Conservation (phyloP, 2,329 filamentous ascomycete genomes). For the Ophiosphaerella korrae region DNA sequence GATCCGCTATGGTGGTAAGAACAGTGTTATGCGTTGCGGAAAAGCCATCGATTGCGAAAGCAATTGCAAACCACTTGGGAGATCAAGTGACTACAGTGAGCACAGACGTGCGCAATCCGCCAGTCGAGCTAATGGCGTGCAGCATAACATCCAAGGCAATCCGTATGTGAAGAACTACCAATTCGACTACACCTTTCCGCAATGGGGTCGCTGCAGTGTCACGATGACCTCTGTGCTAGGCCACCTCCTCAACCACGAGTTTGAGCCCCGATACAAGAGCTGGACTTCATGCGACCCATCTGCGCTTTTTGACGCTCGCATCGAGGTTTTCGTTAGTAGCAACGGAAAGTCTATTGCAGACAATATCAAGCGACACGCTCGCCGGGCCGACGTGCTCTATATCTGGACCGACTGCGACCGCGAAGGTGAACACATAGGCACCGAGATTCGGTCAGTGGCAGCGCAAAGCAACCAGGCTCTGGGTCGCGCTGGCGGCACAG, state of each 20-base stretch:
- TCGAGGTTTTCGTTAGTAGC: conserved; percentile 69
- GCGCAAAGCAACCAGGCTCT: conserved; percentile 79
- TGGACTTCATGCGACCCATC: conserved; percentile 84
- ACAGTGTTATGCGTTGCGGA: conserved; percentile 75
- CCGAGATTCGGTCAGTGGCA: conserved; percentile 78
- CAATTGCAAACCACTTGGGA: conserved; percentile 86
- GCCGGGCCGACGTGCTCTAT: conserved; percentile 73
- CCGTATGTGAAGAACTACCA: conserved; percentile 92
- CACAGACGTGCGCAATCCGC: background rate
- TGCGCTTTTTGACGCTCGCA: conserved; percentile 79
- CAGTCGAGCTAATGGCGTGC: conserved; percentile 12
- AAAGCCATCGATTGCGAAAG: conserved; percentile 94
- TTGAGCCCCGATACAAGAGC: conserved; percentile 72
- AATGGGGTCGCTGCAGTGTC: conserved; percentile 81
- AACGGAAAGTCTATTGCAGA: conserved; percentile 80
- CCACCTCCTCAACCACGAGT: conserved; percentile 82
- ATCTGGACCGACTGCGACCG: conserved; percentile 99
- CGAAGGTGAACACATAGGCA: conserved; percentile 94
- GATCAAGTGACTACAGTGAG: conserved; percentile 74
- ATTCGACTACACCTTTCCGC: conserved; percentile 86
- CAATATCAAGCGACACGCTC: conserved; percentile 83
- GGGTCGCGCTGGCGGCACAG: conserved; percentile 1
- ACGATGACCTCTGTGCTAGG: conserved; percentile 94
- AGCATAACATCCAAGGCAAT: conserved; percentile 71
- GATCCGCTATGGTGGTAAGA: no score